Conservation (phyloP, 139 green algal genomes). For the Volvox reticuliferus region DNA sequence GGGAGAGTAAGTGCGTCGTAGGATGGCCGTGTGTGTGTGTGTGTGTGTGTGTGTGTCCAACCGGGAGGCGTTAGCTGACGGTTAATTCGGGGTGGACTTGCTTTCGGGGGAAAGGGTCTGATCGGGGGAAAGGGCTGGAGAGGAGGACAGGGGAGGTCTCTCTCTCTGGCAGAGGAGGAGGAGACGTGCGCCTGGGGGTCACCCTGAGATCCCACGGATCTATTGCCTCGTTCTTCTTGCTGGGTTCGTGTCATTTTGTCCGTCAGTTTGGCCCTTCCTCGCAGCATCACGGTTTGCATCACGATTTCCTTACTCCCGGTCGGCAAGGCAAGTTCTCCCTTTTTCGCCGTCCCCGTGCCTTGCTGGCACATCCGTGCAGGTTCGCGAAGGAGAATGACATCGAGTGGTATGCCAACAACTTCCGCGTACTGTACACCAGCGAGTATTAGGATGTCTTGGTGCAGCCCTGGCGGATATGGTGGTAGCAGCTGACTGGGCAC, state of each 20-base stretch:
- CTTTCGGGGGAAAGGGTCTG: neutral
- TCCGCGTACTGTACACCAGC: conserved; percentile 13
- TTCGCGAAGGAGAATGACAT: conserved; percentile 8
- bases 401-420: conserved; percentile 5
- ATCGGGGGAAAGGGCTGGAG: too few relatives aligned
- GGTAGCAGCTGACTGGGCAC: too few relatives aligned
- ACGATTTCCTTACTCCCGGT: too few relatives aligned
- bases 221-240: too few relatives aligned
- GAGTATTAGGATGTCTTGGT: neutral
- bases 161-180: too few relatives aligned
- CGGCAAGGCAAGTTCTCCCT: too few relatives aligned
- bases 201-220: neutral
- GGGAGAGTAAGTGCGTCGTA: conserved; percentile 11
- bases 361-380: neutral
- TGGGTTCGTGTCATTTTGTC: too few relatives aligned
- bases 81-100: neutral
- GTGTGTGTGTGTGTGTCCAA: neutral
- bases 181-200: neutral
- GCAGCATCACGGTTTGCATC: too few relatives aligned
- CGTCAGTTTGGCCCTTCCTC: too few relatives aligned
- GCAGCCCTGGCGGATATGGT: too few relatives aligned
- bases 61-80: neutral
- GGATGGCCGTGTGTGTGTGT: neutral
- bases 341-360: neutral
- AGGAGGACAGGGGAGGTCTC: too few relatives aligned